Conservation (phyloP, 352 stramenopile genomes). For the Phytophthora multivora region DNA sequence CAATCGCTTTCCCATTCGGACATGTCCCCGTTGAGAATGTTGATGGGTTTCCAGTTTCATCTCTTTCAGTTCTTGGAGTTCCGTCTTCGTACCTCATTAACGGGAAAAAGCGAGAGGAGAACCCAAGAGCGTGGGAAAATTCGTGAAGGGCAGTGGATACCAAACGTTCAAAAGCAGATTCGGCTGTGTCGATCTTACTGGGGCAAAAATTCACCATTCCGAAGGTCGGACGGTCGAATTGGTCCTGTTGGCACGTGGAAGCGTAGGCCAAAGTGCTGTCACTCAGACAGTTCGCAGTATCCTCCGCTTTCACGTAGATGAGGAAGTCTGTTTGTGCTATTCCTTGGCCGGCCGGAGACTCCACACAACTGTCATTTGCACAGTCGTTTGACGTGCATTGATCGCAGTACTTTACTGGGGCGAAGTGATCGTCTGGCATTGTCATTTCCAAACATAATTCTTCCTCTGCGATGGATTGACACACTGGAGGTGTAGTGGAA, state of each 20-base stretch:
- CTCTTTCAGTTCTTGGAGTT: constrained; percentile 57
- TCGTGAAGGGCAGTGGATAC: constrained; percentile 76
- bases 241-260: constrained; percentile 77
- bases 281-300: constrained; percentile 46
- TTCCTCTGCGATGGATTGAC: constrained; percentile 43
- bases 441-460: constrained; percentile 71
- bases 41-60: constrained; percentile 44
- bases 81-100: constrained; percentile 69
- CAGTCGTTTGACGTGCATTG: constrained; percentile 48
- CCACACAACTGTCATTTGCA: constrained; percentile 31
- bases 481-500: constrained; percentile 47
- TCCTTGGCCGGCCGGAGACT: constrained; percentile 33
- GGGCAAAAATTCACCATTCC: constrained; percentile 87
- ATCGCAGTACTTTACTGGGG: constrained; percentile 39
- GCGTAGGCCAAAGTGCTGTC: constrained; percentile 67
- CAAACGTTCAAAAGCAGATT: constrained; percentile 55
- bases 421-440: constrained; percentile 65
- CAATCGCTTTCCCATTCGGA: constrained; percentile 54
- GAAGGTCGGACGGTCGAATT: constrained; percentile 81
- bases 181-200: constrained; percentile 40
- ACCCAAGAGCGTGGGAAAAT: constrained; percentile 74
- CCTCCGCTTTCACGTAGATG: constrained; percentile 62
- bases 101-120: constrained; percentile 68
- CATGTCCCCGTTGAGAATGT: constrained; percentile 36
- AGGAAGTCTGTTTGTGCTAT: constrained; percentile 65